These are phyloP conservation scores for Pichia manshurica DNA, from an alignment of 805 yeast genomes.

Conservation along the genomic window DNA sequence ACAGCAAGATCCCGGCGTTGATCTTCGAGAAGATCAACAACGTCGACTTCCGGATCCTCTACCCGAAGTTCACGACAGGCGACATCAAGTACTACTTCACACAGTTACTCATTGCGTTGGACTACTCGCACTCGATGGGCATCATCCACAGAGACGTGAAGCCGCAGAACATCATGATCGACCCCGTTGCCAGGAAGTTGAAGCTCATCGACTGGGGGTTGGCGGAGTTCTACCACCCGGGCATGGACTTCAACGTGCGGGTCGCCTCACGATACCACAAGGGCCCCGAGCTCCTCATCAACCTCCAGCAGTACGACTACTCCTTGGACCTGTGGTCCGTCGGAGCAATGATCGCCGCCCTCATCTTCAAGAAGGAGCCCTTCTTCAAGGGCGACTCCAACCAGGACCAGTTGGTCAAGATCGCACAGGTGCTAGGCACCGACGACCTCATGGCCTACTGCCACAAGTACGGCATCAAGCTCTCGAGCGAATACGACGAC, in stretches of 20 bases:
- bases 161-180: constrained; percentile 92
- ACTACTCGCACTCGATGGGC: constrained; percentile 88
- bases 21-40: constrained; percentile 82
- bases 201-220: constrained; percentile 92
- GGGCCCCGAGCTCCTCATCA: constrained; percentile 86
- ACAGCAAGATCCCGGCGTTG: constrained; percentile 79
- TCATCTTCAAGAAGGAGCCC: constrained; percentile 84
- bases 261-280: constrained; percentile 90
- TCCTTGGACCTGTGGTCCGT: constrained; percentile 86
- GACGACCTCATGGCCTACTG: constrained; percentile 64
- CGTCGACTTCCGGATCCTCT: constrained; percentile 78
- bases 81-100: constrained; percentile 82
- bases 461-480: constrained; percentile 58
- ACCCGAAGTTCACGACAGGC: constrained; percentile 67
- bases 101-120: constrained; percentile 76
- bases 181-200: constrained; percentile 55
- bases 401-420: constrained; percentile 86
- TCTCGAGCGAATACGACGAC: constrained; percentile 76
- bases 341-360: constrained; percentile 88
- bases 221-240: constrained; percentile 88
- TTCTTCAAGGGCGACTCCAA: constrained; percentile 89
- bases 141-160: constrained; percentile 93
- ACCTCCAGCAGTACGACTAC: constrained; percentile 79
- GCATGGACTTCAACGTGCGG: constrained; percentile 83
- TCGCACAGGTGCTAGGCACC: constrained; percentile 83